These are phyloP conservation scores for Extremus antarcticus DNA, from an alignment of 495 filamentous ascomycete species.

Conservation along the genomic window DNA sequence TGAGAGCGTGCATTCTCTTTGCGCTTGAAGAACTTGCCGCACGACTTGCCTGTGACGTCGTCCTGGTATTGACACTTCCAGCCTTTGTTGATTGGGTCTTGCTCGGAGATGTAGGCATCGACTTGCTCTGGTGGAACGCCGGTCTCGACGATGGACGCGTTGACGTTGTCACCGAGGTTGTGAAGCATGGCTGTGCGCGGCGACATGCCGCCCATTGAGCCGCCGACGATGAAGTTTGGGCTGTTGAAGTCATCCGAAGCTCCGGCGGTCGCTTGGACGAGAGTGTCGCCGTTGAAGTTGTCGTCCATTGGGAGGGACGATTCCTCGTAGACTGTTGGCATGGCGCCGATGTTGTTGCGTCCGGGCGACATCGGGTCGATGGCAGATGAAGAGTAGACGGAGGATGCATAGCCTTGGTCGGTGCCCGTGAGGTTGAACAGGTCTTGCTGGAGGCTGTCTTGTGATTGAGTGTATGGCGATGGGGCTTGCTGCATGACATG, in stretches of 20 bases:
- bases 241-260: slow-evolving; percentile 30
- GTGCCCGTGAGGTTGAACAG: not conserved
- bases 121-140: slow-evolving; percentile 84
- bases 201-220: slow-evolving; percentile 29
- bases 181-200: slow-evolving; percentile 16
- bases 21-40: slow-evolving; percentile 73
- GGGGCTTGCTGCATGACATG: not conserved
- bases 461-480: not conserved
- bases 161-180: slow-evolving; percentile 22
- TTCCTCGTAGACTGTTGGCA: slow-evolving; percentile 22
- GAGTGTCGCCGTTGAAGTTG: slow-evolving; percentile 2
- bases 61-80: slow-evolving; percentile 76
- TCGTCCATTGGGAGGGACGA: not conserved
- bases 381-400: slow-evolving; percentile 14
- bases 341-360: slow-evolving; percentile 3
- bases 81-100: slow-evolving; percentile 61
- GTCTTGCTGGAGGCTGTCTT: not conserved
- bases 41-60: slow-evolving; percentile 30
- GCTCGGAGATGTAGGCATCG: slow-evolving; percentile 68
- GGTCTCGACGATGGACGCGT: slow-evolving; percentile 45
- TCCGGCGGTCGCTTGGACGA: slow-evolving; percentile 36
- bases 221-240: slow-evolving; percentile 34
- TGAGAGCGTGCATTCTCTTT: slow-evolving; percentile 98
- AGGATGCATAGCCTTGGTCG: slow-evolving; percentile 13
- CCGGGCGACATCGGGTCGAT: slow-evolving; percentile 12